Conservation (phyloP, 305 asterid genomes). For the Ajuga reptans region DNA sequence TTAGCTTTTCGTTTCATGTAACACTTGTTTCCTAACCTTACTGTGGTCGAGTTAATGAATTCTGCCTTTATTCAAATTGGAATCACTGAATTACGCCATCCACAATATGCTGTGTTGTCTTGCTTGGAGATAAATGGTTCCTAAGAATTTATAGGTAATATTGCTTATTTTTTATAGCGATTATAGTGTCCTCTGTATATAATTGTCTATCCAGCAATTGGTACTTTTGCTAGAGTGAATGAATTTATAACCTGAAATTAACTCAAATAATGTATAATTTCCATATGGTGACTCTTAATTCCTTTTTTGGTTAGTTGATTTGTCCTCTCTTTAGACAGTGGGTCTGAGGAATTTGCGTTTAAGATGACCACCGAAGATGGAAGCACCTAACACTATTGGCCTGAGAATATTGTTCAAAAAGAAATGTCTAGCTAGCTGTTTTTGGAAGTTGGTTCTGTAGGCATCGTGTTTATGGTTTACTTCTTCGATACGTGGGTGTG, state of each 20-base stretch:
- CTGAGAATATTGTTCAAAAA: not conserved
- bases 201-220: not conserved
- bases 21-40: slow-evolving; percentile 10
- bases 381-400: slow-evolving; percentile 4
- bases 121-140: not conserved
- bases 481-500: not conserved
- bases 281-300: not conserved
- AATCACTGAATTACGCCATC: not conserved
- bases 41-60: slow-evolving; percentile 18
- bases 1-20: not conserved
- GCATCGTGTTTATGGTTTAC: not conserved
- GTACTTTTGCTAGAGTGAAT: slow-evolving; percentile 9
- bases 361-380: not conserved
- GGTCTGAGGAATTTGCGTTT: not conserved
- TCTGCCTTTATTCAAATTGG: slow-evolving; percentile 13
- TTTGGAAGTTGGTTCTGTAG: not conserved
- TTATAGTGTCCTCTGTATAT: not conserved
- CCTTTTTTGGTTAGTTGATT: not conserved
- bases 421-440: not conserved
- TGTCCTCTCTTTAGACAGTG: not conserved
- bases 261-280: not conserved
- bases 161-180: not conserved
- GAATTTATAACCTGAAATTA: not conserved
- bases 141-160: not conserved
- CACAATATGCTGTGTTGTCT: not conserved